Percentiles rank a stretch among this genome's conserved stretches.
Evolutionary conservation across 2,329 filamentous ascomycete genomes (phyloP).

Genomic region (Escovopsis sp.): DNA sequence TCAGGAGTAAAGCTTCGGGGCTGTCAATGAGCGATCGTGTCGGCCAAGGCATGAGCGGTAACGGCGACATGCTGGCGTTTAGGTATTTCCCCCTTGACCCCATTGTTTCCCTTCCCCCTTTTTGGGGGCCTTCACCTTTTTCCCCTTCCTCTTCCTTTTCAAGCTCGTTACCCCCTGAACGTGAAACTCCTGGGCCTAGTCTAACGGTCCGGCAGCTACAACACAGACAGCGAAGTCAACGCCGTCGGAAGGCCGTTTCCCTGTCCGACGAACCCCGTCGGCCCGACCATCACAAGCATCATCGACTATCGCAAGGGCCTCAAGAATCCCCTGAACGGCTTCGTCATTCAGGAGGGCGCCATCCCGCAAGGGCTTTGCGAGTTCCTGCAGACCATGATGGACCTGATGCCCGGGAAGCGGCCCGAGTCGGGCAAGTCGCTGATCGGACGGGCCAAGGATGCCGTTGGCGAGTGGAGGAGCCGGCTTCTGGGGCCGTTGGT

Average conservation of each 20-base stretch:
- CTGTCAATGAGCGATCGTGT: constrained; percentile 40
- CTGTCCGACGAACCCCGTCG: constrained; percentile 35
- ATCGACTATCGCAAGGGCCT: constrained; percentile 40
- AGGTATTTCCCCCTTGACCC: constrained; percentile 24
- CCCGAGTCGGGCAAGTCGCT: not conserved
- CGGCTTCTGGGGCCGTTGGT: constrained; percentile 44
- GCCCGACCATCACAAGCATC: constrained; percentile 46
- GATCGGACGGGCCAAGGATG: constrained; percentile 4
- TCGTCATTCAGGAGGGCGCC: constrained; percentile 48
- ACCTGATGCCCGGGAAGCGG: constrained; percentile 26
- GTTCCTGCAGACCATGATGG: constrained; percentile 41
- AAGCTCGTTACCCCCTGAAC: too few species aligned
- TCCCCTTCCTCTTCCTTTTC: too few species aligned
- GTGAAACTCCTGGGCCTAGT: too few species aligned
- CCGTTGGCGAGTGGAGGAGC: constrained; percentile 21
- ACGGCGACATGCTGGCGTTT: constrained; percentile 51
- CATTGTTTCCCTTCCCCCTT: too few species aligned
- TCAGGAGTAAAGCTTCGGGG: constrained; percentile 43
- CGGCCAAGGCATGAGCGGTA: constrained; percentile 47
- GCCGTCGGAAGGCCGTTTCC: constrained; percentile 36
- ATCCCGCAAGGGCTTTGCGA: constrained; percentile 41
- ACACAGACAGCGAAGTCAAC: constrained; percentile 41
- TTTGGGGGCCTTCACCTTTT: too few species aligned
- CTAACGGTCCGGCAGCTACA: constrained; percentile 28
- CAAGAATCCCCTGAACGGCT: constrained; percentile 42